Evolutionary conservation across 2,329 filamentous ascomycete genomes (phyloP).

Genomic region (Corinectria fuckeliana): DNA sequence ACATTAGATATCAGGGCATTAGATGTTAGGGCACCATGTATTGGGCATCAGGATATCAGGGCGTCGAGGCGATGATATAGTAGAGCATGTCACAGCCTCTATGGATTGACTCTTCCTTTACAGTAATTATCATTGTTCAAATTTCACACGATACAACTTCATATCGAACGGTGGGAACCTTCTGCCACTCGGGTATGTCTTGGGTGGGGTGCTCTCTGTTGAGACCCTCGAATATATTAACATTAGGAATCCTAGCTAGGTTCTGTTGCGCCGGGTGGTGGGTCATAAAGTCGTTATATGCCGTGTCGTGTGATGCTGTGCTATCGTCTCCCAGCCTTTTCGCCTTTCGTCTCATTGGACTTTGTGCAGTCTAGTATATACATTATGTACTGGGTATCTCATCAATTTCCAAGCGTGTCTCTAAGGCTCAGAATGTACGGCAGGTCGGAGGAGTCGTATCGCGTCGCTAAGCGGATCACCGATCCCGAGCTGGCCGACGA

Average conservation of each 20-base stretch:
- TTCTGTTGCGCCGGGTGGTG: slow-evolving; percentile 15
- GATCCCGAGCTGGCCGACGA: slow-evolving; percentile 48
- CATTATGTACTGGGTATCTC: slow-evolving; percentile 11
- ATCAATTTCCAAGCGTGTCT: slow-evolving; percentile 40
- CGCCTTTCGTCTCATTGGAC: background rate
- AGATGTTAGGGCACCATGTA: too few relatives aligned
- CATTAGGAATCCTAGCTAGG: slow-evolving; percentile 30
- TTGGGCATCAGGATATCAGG: too few relatives aligned
- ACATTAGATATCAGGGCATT: too few relatives aligned
- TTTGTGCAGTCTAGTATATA: slow-evolving; percentile 13
- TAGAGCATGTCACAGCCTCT: too few relatives aligned
- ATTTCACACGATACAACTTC: background rate
- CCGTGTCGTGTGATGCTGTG: slow-evolving; percentile 12
- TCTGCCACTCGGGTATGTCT: background rate
- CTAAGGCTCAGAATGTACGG: slow-evolving; percentile 48
- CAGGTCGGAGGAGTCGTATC: slow-evolving; percentile 41
- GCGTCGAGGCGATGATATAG: too few relatives aligned
- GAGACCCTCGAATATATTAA: slow-evolving; percentile 24
- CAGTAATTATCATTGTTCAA: too few relatives aligned
- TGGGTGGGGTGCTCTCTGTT: background rate
- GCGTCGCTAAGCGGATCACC: slow-evolving; percentile 56
- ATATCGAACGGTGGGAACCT: background rate
- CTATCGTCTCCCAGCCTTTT: slow-evolving; percentile 5
- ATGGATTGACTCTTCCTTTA: too few relatives aligned
- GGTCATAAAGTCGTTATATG: slow-evolving; percentile 29